Conservation (phyloP, 768 basidiomycete species). For the Amanita inopinata region DNA sequence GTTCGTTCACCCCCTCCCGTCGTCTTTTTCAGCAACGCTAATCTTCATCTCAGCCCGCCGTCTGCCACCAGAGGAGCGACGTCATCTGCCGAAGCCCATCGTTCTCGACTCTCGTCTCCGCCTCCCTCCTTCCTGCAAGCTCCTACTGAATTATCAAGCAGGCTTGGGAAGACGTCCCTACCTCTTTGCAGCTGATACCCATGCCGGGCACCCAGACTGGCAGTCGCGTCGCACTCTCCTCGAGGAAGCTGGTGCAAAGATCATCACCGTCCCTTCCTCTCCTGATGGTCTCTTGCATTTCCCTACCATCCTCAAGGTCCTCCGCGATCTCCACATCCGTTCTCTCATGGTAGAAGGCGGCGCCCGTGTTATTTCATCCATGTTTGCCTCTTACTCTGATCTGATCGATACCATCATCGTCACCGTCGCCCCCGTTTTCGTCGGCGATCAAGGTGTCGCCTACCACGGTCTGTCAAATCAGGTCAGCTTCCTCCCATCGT, state of each 20-base stretch:
- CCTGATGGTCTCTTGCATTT: slow-evolving; percentile 27
- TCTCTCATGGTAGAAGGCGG: slow-evolving; percentile 97
- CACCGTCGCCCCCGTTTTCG: slow-evolving; percentile 79
- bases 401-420: slow-evolving; percentile 69
- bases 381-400: slow-evolving; percentile 30
- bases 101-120: slow-evolving; percentile 74
- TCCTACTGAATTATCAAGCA: slow-evolving; percentile 52
- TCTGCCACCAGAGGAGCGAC: slow-evolving; percentile 34
- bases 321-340: slow-evolving; percentile 48
- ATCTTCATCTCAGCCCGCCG: slow-evolving; percentile 38
- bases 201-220: slow-evolving; percentile 18
- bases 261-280: slow-evolving; percentile 30
- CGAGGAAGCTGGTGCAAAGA: slow-evolving; percentile 54
- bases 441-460: slow-evolving; percentile 63
- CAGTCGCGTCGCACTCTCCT: slow-evolving; percentile 32
- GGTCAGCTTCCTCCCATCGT: slow-evolving; percentile 10
- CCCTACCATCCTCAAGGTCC: slow-evolving; percentile 34
- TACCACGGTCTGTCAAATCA: slow-evolving; percentile 26
- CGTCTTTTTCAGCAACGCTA: neutral
- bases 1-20: slow-evolving; percentile 32
- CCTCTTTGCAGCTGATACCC: slow-evolving; percentile 42
- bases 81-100: slow-evolving; percentile 67
- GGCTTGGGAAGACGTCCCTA: slow-evolving; percentile 63
- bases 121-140: slow-evolving; percentile 54
- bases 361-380: slow-evolving; percentile 68